Evolutionary conservation across 2,329 filamentous ascomycete genomes (phyloP), one percentile per base, ranked within the genome.

Genomic region (Diaporthe capsici): DNA sequence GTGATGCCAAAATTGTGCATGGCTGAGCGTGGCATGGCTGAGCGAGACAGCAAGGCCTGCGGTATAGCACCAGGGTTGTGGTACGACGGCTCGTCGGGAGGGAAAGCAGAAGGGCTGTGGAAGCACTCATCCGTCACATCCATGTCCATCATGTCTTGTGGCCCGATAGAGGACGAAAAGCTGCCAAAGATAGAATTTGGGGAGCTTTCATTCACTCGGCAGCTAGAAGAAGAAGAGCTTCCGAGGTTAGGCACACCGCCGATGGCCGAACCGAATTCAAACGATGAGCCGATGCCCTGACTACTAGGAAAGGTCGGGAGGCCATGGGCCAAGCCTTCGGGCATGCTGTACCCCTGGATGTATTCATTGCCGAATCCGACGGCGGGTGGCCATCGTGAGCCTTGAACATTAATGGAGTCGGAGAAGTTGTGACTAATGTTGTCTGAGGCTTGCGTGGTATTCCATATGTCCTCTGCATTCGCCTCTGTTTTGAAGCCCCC

Each of bases 121-220:
- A 73, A 55, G 37, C 25, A 47, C 34, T 70, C 65, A 2, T 73
- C 71, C 9, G 58, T 13, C 22, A 57, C 17, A 20, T 73, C 71
- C 71, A 73, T 51, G 58, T 73, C 55, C 71, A 73, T 55, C 34
- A 55, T 25, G 7, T 73, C 71, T 0, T 49, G 12, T 0, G 44
- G 47, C 1, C 71, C 71, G 25, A 65, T 73, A 0, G 71, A 73
- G 4, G 71, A 73, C 22, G 71, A 73, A 13, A 73, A 73, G 49
- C 58, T 73, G 7, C 71, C 71, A 4, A 73, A 65, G 31, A 73
- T 22, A 0, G 58, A 47, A 22, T 65, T 73, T 4, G 71, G 71
- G 1, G 71, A 73, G 28, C 71, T 73, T 2, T 25, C 37, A 3
- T 57, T 65, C 6, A 73, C 39, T 8, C 49, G 71, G 17, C 15